Evolutionary conservation across 768 basidiomycete genomes (phyloP), one percentile per base, ranked within the genome.

Genomic region (Mycena latifolia): DNA sequence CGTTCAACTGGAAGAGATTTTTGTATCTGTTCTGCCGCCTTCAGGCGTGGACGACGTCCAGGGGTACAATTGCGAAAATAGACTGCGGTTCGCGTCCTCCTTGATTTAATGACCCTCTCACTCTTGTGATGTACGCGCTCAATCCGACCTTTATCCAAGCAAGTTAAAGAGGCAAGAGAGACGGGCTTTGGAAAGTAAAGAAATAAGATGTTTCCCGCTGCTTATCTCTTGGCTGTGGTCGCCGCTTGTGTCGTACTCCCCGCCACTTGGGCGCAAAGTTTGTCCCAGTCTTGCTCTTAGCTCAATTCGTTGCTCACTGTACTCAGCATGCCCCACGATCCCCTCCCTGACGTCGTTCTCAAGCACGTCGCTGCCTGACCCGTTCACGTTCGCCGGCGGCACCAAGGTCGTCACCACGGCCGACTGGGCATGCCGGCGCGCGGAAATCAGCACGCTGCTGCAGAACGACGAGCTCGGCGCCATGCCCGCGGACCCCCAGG

Each of bases 391-490:
- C 74, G 71, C 80, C 29, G 77, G 80, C 65, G 86, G 86, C 7
- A 69, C 78, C 7, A 75, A 78, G 24, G 82, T 84, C 18, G 67
- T 75, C 20, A 84, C 83, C 51, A 78, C 79, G 47, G 82, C 73
- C 6, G 82, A 87, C 61, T 89, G 84, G 81, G 76, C 76, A 7
- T 89, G 87, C 72, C 82, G 86, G 27, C 80, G 81, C 22, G 76
- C 77, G 9, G 85, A 89, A 73, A 82, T 88, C 69, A 74, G 70
- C 55, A 74, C 83, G 29, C 78, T 88, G 25, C 74, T 89, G 70
- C 85, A 88, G 71, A 77, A 77, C 22, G 85, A 86, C 71, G 87
- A 89, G 74, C 77, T 83, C 8, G 88, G 88, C 11, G 80, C 79
- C 0, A 75, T 87, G 22, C 86, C 87, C 0, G 78, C 77, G 17